A percentile compares a stretch with the other conserved stretches of the same genome.
These are phyloP conservation scores for Trypanosoma scelopori DNA, from an alignment of 208 protist species.

Conservation along the genomic window DNA sequence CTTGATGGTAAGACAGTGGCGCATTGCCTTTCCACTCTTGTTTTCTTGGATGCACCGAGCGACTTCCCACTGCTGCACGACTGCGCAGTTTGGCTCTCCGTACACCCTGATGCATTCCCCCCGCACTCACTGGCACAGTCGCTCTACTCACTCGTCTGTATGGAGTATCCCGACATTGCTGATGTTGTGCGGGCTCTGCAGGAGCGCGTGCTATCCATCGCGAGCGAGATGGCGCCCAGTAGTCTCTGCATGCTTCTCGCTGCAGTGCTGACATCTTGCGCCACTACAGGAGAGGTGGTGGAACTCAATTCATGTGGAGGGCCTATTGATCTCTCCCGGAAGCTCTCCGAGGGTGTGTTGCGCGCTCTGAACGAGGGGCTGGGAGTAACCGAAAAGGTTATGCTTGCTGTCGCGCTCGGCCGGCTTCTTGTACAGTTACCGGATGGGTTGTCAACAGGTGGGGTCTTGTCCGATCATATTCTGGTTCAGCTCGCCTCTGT, in stretches of 20 bases:
- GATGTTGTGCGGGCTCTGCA: conserved; percentile 23
- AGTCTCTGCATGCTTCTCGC: conserved; percentile 28
- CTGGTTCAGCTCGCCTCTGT: conserved; percentile 12
- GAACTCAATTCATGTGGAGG: not conserved
- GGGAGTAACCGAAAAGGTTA: conserved; percentile 28
- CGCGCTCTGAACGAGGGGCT: conserved; percentile 13
- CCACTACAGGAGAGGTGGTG: not conserved
- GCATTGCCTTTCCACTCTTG: conserved; percentile 44
- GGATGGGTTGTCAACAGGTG: not conserved
- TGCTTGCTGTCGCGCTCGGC: conserved; percentile 30
- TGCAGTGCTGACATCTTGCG: conserved; percentile 19
- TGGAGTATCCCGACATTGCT: conserved; percentile 25
- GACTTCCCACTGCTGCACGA: conserved; percentile 42
- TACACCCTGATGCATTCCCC: conserved; percentile 24
- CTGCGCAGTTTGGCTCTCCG: conserved; percentile 41
- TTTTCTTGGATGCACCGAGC: conserved; percentile 24
- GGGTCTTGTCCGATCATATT: conserved; percentile 16
- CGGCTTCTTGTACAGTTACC: not conserved
- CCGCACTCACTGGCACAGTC: conserved; percentile 27
- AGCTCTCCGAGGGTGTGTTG: conserved; percentile 19
- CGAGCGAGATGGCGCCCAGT: conserved; percentile 19
- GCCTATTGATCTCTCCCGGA: conserved; percentile 9
- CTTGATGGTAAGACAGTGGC: conserved; percentile 41
- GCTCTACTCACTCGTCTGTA: conserved; percentile 27
- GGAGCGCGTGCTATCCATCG: conserved; percentile 1